A percentile compares a stretch with the other conserved stretches of the same genome.
phyloP scores from a whole-genome alignment of 139 green algal species.

The Chlorella sp. region DNA sequence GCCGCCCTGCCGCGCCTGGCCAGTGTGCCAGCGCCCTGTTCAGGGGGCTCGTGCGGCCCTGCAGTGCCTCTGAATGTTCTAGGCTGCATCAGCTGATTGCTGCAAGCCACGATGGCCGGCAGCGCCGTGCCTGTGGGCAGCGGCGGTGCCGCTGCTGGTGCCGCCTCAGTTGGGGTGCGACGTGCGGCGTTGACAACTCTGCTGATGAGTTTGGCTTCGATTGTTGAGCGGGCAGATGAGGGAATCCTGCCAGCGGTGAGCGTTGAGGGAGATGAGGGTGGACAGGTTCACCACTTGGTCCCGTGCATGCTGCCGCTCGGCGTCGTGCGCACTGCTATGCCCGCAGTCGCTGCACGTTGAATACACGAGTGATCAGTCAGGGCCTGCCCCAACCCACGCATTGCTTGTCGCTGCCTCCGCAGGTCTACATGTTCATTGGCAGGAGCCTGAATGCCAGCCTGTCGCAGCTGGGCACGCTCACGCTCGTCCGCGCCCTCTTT shows the following conservation, averaged over 20 bases:
- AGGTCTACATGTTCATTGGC: conserved; percentile 79
- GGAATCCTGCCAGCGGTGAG: conserved; percentile 50
- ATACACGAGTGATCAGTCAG: neutral
- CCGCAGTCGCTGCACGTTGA: no score
- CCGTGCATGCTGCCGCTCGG: no score
- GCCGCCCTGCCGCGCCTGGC: no score
- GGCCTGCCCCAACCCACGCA: no score
- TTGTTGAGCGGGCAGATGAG: conserved; percentile 60
- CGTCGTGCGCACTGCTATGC: no score
- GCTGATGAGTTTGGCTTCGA: conserved; percentile 53
- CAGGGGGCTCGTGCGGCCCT: no score
- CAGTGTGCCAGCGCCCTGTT: no score
- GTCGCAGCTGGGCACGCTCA: conserved; percentile 71
- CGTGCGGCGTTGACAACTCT: conserved; percentile 27
- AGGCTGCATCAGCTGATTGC: no score
- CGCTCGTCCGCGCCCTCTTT: conserved; percentile 72
- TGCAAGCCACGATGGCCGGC: neutral
- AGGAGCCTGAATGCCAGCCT: conserved; percentile 64
- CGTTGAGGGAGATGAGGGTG: no score
- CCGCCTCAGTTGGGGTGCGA: neutral
- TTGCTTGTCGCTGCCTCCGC: neutral
- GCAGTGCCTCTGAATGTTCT: no score
- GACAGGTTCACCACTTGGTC: no score
- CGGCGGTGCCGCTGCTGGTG: neutral
- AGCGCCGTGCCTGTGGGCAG: neutral